phyloP scores from a whole-genome alignment of 148 eudicot genomes.

The Nepenthes gracilis region DNA sequence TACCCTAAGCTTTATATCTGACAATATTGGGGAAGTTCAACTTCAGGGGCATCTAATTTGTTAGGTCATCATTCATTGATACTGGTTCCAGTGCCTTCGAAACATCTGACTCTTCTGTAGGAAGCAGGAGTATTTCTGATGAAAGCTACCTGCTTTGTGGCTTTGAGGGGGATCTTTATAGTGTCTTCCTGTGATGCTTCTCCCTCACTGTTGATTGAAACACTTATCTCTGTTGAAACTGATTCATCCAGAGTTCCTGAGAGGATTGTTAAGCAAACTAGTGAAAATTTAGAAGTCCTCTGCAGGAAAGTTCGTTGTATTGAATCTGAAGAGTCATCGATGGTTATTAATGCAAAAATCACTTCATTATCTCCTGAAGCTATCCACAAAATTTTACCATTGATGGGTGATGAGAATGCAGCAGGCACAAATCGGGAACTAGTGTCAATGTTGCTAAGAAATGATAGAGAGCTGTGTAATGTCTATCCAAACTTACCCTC shows the following conservation, averaged over 20 bases:
- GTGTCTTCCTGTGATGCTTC: conserved; percentile 24
- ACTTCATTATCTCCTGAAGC: conserved; percentile 14
- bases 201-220: conserved; percentile 8
- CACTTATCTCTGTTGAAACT: conserved; percentile 12
- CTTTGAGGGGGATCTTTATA: conserved; percentile 31
- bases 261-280: conserved; percentile 16
- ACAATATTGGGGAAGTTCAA: conserved; percentile 30
- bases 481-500: conserved; percentile 7
- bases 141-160: conserved; percentile 41
- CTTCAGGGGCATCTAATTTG: conserved; percentile 23
- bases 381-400: conserved; percentile 9
- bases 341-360: conserved; percentile 6
- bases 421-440: conserved; percentile 7
- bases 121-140: conserved; percentile 55
- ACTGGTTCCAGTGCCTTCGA: conserved; percentile 25
- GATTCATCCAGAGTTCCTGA: conserved; percentile 18
- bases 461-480: conserved; percentile 19
- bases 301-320: conserved; percentile 83
- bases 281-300: conserved; percentile 33
- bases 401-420: conserved; percentile 10
- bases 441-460: conserved; percentile 1
- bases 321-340: conserved; percentile 30
- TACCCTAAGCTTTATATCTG: conserved; percentile 50
- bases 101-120: conserved; percentile 32
- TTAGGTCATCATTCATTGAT: conserved; percentile 28